These are phyloP conservation scores for Hypomyces perniciosus DNA, from an alignment of 2,329 filamentous ascomycete species.

Conservation along the genomic window DNA sequence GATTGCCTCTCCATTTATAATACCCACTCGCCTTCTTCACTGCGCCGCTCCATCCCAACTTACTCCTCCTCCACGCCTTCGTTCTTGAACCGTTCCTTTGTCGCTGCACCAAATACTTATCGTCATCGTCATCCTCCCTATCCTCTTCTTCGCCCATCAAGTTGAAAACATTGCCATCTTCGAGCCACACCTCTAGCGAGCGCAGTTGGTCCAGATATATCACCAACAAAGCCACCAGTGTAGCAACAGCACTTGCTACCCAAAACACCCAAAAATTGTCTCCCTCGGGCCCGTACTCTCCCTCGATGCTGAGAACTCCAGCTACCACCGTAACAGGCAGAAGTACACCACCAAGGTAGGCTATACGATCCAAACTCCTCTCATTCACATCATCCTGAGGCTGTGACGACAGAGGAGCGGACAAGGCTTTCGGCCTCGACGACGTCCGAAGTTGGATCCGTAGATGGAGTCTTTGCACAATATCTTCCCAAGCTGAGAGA, in stretches of 20 bases:
- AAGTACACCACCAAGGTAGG: constrained; percentile 44
- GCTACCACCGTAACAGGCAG: constrained; percentile 44
- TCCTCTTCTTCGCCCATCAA: background rate
- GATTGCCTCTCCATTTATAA: constrained; percentile 25
- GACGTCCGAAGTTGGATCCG: background rate
- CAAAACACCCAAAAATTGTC: constrained; percentile 44
- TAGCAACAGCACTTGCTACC: constrained; percentile 35
- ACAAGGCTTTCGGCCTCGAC: background rate
- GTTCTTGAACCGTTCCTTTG: constrained; percentile 22
- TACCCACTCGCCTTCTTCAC: constrained; percentile 35
- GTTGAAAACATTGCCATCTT: constrained; percentile 21
- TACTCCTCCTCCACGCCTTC: constrained; percentile 35
- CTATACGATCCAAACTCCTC: constrained; percentile 40
- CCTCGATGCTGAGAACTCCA: constrained; percentile 42
- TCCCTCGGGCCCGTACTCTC: constrained; percentile 37
- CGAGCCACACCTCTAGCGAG: constrained; percentile 41
- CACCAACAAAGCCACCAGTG: constrained; percentile 33
- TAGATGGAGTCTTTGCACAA: background rate
- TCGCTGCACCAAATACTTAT: constrained; percentile 25
- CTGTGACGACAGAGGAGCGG: background rate
- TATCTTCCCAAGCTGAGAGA: background rate
- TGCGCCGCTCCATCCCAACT: constrained; percentile 43
- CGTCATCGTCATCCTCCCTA: background rate
- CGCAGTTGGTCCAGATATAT: constrained; percentile 46
- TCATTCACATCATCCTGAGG: constrained; percentile 27